Evolutionary conservation across 371 early-diverging fungal genomes (phyloP).

Genomic region (Actinomortierella wolfii): DNA sequence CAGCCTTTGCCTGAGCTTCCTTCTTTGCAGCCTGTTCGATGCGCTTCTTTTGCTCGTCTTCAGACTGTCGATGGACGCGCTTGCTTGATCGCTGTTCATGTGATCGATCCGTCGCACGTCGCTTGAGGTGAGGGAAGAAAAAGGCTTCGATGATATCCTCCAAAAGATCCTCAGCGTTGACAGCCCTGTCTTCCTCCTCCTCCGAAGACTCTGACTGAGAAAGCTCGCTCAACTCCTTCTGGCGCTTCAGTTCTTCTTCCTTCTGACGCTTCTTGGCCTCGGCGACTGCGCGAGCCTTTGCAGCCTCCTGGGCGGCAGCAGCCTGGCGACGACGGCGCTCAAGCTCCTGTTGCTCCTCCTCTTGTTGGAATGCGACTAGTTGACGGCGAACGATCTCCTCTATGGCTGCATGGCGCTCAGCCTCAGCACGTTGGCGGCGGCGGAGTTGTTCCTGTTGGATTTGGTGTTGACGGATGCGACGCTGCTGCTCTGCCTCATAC

Average conservation of each 20-base stretch:
- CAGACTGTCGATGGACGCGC: constrained; percentile 11
- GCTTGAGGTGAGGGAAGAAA: constrained; percentile 28
- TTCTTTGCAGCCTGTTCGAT: constrained; percentile 2
- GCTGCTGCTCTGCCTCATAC: constrained; percentile 22
- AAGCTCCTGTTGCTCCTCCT: background rate
- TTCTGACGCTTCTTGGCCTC: constrained; percentile 7
- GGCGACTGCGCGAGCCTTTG: constrained; percentile 9
- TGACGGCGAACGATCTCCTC: constrained; percentile 11
- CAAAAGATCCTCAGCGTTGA: constrained; percentile 12
- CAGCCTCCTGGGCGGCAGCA: constrained; percentile 6
- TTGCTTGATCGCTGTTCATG: constrained; percentile 30
- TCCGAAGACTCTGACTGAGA: background rate
- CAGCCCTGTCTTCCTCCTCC: background rate
- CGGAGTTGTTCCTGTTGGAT: constrained; percentile 10
- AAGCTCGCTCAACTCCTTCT: constrained; percentile 9
- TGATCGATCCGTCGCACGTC: constrained; percentile 6
- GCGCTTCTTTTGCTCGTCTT: constrained; percentile 12
- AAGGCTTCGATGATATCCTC: constrained; percentile 16
- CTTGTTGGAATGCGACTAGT: constrained; percentile 1
- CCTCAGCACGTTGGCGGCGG: constrained; percentile 2
- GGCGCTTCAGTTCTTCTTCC: background rate
- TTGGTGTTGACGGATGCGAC: constrained; percentile 17
- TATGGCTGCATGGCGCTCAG: constrained; percentile 7
- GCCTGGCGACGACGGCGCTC: too few species aligned
- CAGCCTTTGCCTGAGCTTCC: constrained; percentile 3